Evolutionary conservation across 495 filamentous ascomycete species (phyloP).

Genomic region (Aspergillus incahuasiensis): DNA sequence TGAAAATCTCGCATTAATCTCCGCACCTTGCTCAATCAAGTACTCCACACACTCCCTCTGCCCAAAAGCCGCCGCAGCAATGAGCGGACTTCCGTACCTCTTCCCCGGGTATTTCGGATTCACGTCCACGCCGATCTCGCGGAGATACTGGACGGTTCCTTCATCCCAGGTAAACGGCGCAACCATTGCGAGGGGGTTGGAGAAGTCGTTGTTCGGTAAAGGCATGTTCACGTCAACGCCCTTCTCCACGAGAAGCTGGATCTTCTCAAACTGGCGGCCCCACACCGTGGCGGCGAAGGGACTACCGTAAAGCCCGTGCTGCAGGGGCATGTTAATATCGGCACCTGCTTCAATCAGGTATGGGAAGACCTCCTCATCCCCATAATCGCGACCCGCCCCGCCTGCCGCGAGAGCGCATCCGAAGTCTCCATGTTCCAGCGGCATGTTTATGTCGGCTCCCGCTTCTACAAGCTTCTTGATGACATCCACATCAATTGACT

Average conservation of each 20-base stretch:
- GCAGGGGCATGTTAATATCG: constrained; percentile 22
- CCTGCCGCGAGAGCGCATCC: constrained; percentile 22
- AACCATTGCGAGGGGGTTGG: not conserved
- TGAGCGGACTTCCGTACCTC: constrained; percentile 15
- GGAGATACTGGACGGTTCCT: not conserved
- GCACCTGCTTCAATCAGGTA: constrained; percentile 25
- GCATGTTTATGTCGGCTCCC: constrained; percentile 27
- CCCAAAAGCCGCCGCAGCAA: not conserved
- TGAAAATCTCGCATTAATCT: not conserved
- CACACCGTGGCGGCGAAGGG: constrained; percentile 18
- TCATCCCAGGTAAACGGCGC: not conserved
- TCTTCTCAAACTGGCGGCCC: constrained; percentile 6
- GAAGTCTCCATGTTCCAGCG: constrained; percentile 13
- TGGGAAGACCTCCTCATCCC: constrained; percentile 9
- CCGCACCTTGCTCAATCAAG: constrained; percentile 1
- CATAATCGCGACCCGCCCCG: not conserved
- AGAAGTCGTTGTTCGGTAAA: constrained; percentile 2
- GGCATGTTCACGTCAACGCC: constrained; percentile 26
- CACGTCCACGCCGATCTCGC: not conserved
- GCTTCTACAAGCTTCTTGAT: constrained; percentile 20
- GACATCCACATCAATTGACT: constrained; percentile 13
- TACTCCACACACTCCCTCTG: not conserved
- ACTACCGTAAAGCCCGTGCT: constrained; percentile 13
- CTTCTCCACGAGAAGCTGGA: constrained; percentile 17
- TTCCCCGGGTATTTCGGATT: not conserved